Evolutionary conservation across 805 yeast species (phyloP).

Genomic region (Suhomyces sp.): DNA sequence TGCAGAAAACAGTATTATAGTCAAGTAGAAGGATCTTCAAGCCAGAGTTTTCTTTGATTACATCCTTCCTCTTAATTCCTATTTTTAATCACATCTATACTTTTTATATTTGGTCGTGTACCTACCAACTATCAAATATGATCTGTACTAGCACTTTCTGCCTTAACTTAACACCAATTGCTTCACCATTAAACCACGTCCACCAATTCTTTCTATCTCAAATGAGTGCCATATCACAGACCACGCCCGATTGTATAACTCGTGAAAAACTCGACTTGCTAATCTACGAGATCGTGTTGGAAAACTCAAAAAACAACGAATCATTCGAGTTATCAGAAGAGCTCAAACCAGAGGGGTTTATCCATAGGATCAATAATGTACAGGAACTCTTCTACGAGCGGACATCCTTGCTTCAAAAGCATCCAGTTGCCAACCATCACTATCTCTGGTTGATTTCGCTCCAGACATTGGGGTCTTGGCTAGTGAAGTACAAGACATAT

Average conservation of each 20-base stretch:
- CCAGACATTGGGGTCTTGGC: slow-evolving; percentile 6
- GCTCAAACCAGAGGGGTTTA: slow-evolving; percentile 13
- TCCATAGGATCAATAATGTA: slow-evolving; percentile 14
- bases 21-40: no score
- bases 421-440: slow-evolving; percentile 13
- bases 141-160: no score
- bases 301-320: not conserved
- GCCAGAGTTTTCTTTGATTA: no score
- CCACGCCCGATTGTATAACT: slow-evolving; percentile 2
- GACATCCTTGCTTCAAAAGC: slow-evolving; percentile 11
- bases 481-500: slow-evolving; percentile 2
- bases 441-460: slow-evolving; percentile 21
- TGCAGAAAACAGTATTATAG: no score
- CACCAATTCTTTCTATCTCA: no score
- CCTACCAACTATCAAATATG: no score
- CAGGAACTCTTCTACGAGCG: slow-evolving; percentile 19
- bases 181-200: no score
- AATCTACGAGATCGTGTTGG: slow-evolving; percentile 1
- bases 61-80: no score
- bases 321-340: not conserved
- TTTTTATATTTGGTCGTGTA: no score
- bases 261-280: not conserved
- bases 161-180: no score
- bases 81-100: no score
- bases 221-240: not conserved